Percentiles rank a stretch among this genome's conserved stretches.
These are phyloP conservation scores for Candida sp. DNA, from an alignment of 1,139 yeast genomes.

Conservation along the genomic window DNA sequence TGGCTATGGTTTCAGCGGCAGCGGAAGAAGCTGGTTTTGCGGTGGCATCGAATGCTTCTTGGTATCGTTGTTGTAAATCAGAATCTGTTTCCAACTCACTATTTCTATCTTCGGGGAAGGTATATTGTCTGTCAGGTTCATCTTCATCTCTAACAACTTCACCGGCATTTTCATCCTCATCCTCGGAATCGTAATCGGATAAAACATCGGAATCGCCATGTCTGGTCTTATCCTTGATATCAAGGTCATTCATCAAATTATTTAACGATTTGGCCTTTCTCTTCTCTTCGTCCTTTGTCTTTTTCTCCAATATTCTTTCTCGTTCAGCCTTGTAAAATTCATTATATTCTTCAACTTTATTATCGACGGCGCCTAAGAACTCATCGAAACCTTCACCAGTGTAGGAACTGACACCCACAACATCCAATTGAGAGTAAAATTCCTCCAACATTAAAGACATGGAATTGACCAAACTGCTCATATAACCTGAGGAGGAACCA, in stretches of 20 bases:
- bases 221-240: slow-evolving; percentile 44
- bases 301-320: slow-evolving; percentile 73
- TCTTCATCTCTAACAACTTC: slow-evolving; percentile 64
- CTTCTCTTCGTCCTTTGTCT: slow-evolving; percentile 70
- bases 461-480: slow-evolving; percentile 90
- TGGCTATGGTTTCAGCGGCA: slow-evolving; percentile 71
- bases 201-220: slow-evolving; percentile 58
- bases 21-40: slow-evolving; percentile 59
- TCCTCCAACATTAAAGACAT: slow-evolving; percentile 97
- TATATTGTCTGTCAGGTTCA: slow-evolving; percentile 65
- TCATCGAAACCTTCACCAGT: slow-evolving; percentile 96
- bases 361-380: slow-evolving; percentile 76
- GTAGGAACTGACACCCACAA: slow-evolving; percentile 88
- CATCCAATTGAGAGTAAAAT: slow-evolving; percentile 89
- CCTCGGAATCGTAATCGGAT: slow-evolving; percentile 59
- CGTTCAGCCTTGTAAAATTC: slow-evolving; percentile 83
- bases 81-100: slow-evolving; percentile 55
- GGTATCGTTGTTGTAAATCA: slow-evolving; percentile 66
- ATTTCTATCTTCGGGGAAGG: slow-evolving; percentile 68
- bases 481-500: slow-evolving; percentile 83
- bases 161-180: slow-evolving; percentile 60
- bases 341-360: slow-evolving; percentile 85
- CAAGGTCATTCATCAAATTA: slow-evolving; percentile 80
- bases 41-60: slow-evolving; percentile 64
- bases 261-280: slow-evolving; percentile 71